These are phyloP conservation scores for Parasitella parasitica DNA, from an alignment of 371 early-diverging fungal genomes.

Conservation along the genomic window DNA sequence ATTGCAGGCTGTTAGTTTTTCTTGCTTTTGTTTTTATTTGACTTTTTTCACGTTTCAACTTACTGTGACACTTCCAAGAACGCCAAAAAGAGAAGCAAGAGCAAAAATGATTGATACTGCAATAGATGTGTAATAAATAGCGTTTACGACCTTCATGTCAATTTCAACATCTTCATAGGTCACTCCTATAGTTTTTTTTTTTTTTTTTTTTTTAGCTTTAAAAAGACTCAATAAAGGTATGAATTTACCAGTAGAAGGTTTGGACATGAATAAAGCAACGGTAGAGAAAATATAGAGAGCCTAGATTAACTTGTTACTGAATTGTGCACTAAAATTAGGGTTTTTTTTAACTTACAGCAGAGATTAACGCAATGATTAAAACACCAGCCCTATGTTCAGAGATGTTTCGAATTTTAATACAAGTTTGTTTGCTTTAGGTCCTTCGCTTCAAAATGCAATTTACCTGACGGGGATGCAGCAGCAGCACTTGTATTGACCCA, in stretches of 20 bases:
- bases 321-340: neutral
- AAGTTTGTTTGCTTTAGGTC: neutral
- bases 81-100: conserved; percentile 28
- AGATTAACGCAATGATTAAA: conserved; percentile 26
- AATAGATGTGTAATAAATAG: conserved; percentile 16
- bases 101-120: conserved; percentile 25
- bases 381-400: conserved; percentile 26
- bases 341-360: conserved; percentile 16
- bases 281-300: conserved; percentile 16
- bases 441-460: neutral
- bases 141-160: neutral
- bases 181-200: neutral
- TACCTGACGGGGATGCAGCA: conserved; percentile 32
- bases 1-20: no score
- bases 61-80: conserved; percentile 29
- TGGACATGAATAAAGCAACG: conserved; percentile 13
- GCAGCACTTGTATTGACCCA: conserved; percentile 29
- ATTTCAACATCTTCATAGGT: neutral
- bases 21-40: no score
- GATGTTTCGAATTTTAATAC: neutral
- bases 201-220: neutral
- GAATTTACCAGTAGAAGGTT: neutral
- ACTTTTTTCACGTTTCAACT: neutral
- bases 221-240: neutral
- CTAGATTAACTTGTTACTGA: neutral